These are phyloP conservation scores for Coniochaeta prunicola DNA, from an alignment of 2,329 filamentous ascomycete genomes.

Conservation along the genomic window DNA sequence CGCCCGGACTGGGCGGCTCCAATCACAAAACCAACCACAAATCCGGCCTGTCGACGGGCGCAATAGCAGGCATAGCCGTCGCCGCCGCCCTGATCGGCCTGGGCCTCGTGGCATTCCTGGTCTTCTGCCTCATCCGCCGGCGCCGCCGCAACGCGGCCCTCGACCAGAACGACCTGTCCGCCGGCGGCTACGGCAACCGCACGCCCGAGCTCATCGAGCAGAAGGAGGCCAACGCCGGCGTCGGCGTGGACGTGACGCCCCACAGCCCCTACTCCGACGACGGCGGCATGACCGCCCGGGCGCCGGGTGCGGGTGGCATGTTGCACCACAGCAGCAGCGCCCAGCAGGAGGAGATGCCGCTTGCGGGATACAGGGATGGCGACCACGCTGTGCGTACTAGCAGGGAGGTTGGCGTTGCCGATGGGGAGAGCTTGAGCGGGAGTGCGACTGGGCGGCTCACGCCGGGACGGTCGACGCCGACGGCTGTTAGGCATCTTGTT, in stretches of 20 bases:
- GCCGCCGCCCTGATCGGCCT: slow-evolving; percentile 30
- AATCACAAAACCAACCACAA: neutral
- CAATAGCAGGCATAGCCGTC: slow-evolving; percentile 40
- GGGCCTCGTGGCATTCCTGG: slow-evolving; percentile 27
- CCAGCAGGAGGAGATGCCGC: slow-evolving; percentile 14
- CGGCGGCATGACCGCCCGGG: slow-evolving; percentile 10
- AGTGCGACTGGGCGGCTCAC: slow-evolving; percentile 4
- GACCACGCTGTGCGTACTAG: neutral
- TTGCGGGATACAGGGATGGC: slow-evolving; percentile 25
- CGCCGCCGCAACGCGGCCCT: slow-evolving; percentile 19
- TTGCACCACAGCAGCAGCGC: slow-evolving; percentile 10
- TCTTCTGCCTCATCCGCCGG: slow-evolving; percentile 37
- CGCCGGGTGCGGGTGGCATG: neutral
- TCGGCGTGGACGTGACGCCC: slow-evolving; percentile 27
- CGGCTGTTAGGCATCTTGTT: slow-evolving; percentile 42
- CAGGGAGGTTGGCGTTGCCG: neutral
- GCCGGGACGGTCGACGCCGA: slow-evolving; percentile 10
- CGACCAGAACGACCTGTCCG: slow-evolving; percentile 1
- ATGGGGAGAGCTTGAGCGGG: neutral
- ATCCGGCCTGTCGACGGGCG: slow-evolving; percentile 29
- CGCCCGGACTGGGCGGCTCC: neutral
- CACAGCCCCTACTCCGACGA: slow-evolving; percentile 38
- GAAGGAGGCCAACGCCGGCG: slow-evolving; percentile 33
- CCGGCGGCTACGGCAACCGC: slow-evolving; percentile 14
- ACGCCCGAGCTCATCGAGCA: slow-evolving; percentile 34